Conservation (phyloP, 2,329 filamentous ascomycete species). For the Annulohypoxylon truncatum region DNA sequence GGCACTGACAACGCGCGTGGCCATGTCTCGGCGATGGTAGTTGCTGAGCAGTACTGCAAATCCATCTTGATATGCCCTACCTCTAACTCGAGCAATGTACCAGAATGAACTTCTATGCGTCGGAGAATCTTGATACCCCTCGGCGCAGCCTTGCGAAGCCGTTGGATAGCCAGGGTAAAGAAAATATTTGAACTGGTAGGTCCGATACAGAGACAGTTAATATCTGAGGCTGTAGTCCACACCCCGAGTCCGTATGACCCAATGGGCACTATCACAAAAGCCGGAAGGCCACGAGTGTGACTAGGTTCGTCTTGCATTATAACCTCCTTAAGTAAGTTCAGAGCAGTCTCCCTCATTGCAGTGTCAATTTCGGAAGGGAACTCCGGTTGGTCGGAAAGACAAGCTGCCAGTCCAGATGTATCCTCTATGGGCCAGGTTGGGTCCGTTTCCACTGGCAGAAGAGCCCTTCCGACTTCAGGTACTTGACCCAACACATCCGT, state of each 20-base stretch:
- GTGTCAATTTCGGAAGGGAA: constrained; percentile 62
- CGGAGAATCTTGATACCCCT: constrained; percentile 64
- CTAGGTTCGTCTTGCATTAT: constrained; percentile 52
- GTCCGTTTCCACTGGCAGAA: constrained; percentile 52
- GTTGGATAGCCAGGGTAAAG: constrained; percentile 67
- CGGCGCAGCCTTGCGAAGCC: constrained; percentile 60
- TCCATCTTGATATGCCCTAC: constrained; percentile 69
- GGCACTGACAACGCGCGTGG: constrained; percentile 61
- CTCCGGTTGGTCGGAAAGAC: constrained; percentile 53
- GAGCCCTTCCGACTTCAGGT: constrained; percentile 37
- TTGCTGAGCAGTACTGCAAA: constrained; percentile 73
- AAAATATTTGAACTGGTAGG: constrained; percentile 70
- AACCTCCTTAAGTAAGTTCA: constrained; percentile 58
- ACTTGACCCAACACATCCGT: constrained; percentile 17
- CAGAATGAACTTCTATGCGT: constrained; percentile 67
- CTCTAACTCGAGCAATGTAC: constrained; percentile 73
- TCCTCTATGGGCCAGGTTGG: constrained; percentile 50
- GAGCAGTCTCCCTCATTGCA: constrained; percentile 55
- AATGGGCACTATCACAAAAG: constrained; percentile 68
- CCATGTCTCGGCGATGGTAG: constrained; percentile 65
- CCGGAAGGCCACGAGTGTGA: constrained; percentile 44
- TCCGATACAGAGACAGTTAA: constrained; percentile 75
- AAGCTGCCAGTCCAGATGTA: constrained; percentile 52
- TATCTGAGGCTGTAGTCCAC: constrained; percentile 70
- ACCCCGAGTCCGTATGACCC: constrained; percentile 74